phyloP scores from a whole-genome alignment of 306 rosid genomes.

The Crotalaria pallida region DNA sequence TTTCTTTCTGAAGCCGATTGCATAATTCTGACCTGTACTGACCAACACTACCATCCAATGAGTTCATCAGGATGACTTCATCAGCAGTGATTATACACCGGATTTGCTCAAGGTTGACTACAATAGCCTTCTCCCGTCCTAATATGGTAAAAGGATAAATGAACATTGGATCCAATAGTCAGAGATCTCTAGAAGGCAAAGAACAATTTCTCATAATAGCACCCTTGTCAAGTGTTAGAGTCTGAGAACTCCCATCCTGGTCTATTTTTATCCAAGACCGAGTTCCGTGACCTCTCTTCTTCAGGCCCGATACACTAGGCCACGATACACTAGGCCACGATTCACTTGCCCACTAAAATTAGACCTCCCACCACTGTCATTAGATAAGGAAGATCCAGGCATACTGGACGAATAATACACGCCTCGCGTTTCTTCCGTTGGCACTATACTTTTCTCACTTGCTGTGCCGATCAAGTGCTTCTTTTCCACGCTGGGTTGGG shows the following conservation, averaged over 20 bases:
- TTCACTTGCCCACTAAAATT: conserved; percentile 26
- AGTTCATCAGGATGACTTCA: conserved; percentile 87
- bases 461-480: conserved; percentile 6
- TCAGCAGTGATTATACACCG: conserved; percentile 90
- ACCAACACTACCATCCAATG: conserved; percentile 75
- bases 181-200: conserved; percentile 87
- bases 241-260: conserved; percentile 53
- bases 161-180: conserved; percentile 89
- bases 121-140: conserved; percentile 92
- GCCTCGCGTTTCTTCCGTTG: conserved; percentile 46
- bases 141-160: conserved; percentile 81
- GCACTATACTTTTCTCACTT: conserved; percentile 14
- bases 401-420: conserved; percentile 27
- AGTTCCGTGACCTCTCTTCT: conserved; percentile 87
- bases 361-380: conserved; percentile 20
- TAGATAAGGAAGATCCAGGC: conserved; percentile 29
- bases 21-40: conserved; percentile 66
- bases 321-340: conserved; percentile 42
- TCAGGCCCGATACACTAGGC: conserved; percentile 43
- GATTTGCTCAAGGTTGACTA: conserved; percentile 91
- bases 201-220: conserved; percentile 87
- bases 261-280: conserved; percentile 95
- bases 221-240: conserved; percentile 83
- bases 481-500: background rate
- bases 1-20: conserved; percentile 73